Base-by-base conservation (phyloP, 2,329 filamentous ascomycete species). In the Ophiostoma montium region DNA sequence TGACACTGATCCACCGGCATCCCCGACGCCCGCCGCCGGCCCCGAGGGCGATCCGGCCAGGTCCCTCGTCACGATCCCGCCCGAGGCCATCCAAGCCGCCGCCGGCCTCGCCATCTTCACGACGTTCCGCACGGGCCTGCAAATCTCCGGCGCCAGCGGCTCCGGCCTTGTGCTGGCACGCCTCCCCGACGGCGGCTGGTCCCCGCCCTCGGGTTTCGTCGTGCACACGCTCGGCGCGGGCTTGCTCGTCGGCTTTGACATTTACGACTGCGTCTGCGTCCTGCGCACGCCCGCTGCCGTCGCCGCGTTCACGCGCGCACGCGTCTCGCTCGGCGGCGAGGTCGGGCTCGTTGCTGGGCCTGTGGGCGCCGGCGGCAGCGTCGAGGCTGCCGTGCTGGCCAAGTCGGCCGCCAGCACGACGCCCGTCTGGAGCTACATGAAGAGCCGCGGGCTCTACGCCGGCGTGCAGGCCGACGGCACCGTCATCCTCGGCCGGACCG, bases 401-500 rank as follows among this genome's bases (percentile, higher is more conserved):
- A 54, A 54, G 27, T 48, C 47, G 19, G 36, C 23, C 23, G 23
- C 62, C 47, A 55, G 54, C 15, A 54, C 63, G 47, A 63, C 63
- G 57, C 70, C 71, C 2, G 70, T 72, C n/a, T 74, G 72, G 50
- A 70, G 69, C 3, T 95, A 95, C 62, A 78, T 95, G 66, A 95
- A 94, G 67, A 89, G 83, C 44, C 78, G 87, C 47, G 89, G 89
- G 5, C 80, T 95, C 57, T 95, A 94, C 59, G 88, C 86, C 1
- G 87, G 87, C 30, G 76, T 94, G 1, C 84, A 89, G 58, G 74
- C 94, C 32, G 88, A 95, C 59, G 89, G 89, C 21, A 94, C 87
- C 0, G 76, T 94, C 10, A 74, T 95, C 47, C 83, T 90, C 32
- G 86, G 94, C 63, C 78, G 88, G 46, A 82, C 77, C 13, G 86